Percentiles rank a stretch among this genome's conserved stretches.
phyloP scores from a whole-genome alignment of 2,329 filamentous ascomycete species.

The Eurotiales sp. region DNA sequence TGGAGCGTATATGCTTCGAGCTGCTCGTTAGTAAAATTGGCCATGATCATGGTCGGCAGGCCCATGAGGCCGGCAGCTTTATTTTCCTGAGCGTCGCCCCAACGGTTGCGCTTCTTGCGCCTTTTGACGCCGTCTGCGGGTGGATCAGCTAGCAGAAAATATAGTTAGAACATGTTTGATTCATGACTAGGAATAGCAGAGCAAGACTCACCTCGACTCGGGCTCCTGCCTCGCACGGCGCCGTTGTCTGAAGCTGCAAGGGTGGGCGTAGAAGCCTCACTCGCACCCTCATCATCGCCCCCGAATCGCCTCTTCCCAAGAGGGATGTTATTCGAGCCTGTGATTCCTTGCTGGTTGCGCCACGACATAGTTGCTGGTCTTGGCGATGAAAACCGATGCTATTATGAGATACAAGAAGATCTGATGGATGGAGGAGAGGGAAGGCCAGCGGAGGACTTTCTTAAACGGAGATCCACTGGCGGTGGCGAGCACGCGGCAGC shows the following conservation, averaged over 20 bases:
- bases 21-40: slow-evolving; percentile 98
- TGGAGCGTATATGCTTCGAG: slow-evolving; percentile 95
- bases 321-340: slow-evolving; percentile 96
- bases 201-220: slow-evolving; percentile 64
- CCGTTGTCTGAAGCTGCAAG: slow-evolving; percentile 45
- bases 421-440: slow-evolving; percentile 14
- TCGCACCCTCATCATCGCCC: slow-evolving; percentile 57
- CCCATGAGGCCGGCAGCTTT: slow-evolving; percentile 98
- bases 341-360: slow-evolving; percentile 71
- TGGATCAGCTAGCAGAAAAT: slow-evolving; percentile 37
- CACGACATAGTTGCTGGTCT: slow-evolving; percentile 53
- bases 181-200: not conserved
- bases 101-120: slow-evolving; percentile 97
- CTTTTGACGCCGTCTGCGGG: slow-evolving; percentile 73
- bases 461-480: not conserved
- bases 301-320: slow-evolving; percentile 80
- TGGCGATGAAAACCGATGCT: slow-evolving; percentile 15
- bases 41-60: slow-evolving; percentile 89
- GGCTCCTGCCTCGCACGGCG: slow-evolving; percentile 87
- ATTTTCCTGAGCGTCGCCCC: slow-evolving; percentile 96
- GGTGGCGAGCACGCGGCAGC: not conserved
- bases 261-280: slow-evolving; percentile 42
- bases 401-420: slow-evolving; percentile 7
- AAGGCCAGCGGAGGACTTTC: not conserved
- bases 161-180: not conserved